Conservation (phyloP, 2,329 filamentous ascomycete genomes). For the Xylariales sp. region DNA sequence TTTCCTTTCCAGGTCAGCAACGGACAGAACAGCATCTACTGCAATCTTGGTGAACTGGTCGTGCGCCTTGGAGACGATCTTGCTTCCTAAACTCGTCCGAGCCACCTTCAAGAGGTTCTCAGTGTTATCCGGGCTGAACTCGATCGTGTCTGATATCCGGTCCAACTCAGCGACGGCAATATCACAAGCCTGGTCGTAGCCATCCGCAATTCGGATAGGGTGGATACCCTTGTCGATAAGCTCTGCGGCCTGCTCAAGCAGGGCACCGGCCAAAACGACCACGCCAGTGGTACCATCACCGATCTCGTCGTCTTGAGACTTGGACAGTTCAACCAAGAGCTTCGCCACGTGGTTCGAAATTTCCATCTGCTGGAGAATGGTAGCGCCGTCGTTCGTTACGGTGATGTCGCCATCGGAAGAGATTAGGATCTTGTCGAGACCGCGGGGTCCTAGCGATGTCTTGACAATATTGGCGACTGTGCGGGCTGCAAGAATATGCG, state of each 20-base stretch:
- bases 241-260: constrained; percentile 94
- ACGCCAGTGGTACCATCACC: constrained; percentile 98
- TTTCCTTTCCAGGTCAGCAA: constrained; percentile 91
- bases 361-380: constrained; percentile 97
- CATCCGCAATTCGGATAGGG: constrained; percentile 96
- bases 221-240: constrained; percentile 99
- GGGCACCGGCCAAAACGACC: constrained; percentile 88
- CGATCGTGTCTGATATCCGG: constrained; percentile 84
- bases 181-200: constrained; percentile 96
- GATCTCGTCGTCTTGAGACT: constrained; percentile 98
- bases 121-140: constrained; percentile 76
- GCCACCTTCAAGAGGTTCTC: constrained; percentile 90
- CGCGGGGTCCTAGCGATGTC: constrained; percentile 90
- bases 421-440: constrained; percentile 98
- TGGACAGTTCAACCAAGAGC: constrained; percentile 92
- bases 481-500: constrained; percentile 93
- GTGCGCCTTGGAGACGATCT: constrained; percentile 98
- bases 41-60: constrained; percentile 98
- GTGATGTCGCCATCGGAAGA: constrained; percentile 98
- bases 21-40: constrained; percentile 92
- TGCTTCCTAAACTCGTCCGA: constrained; percentile 92
- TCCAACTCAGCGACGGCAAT: constrained; percentile 92
- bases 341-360: constrained; percentile 98
- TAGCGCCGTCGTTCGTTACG: constrained; percentile 97
- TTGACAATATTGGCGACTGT: constrained; percentile 97